Base-by-base conservation (phyloP, 495 filamentous ascomycete species). In the Hamigera avellanea region DNA sequence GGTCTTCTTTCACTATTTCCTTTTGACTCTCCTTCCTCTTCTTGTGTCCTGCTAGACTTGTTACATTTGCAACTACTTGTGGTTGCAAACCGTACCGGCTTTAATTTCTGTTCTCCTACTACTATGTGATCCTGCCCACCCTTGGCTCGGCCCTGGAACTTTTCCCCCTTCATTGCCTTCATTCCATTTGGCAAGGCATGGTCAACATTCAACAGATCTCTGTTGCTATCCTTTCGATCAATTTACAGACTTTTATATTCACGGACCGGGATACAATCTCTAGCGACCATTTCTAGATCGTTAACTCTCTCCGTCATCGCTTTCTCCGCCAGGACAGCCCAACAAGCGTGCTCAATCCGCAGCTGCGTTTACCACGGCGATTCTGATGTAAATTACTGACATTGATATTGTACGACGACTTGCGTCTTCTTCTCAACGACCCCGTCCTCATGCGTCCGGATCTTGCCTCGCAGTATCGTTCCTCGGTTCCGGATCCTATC, bases 111-210 rank as follows among this genome's bases (percentile, higher is more conserved):
- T 16, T 17, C 10, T 34, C 15, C 49, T 37, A 39, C 49, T 37
- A 39, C 9, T 38, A 43, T 45, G 37, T 41, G 39, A 47, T 44
- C 36, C 40, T 30, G 32, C 33, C 27, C 35, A 18, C 41, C 31
- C 21, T 46, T 42, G 41, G 26, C 39, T 40, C 47, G 42, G 46
- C 41, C 41, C 41, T 18, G 14, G 35, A 19, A 19, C 43, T 16
- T 38, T 19, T 43, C 39, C 44, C 43, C 47, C 49, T 50, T 48
- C 49, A 42, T 49, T 49, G 52, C 45, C 50, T 53, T 56, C 53
- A 60, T 61, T 59, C 53, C 53, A 59, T 52, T 48, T 49, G 50
- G 35, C 50, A 40, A 41, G 43, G 42, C 44, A 46, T 45, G 26
- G 36, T 41, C 41, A 42, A 42, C 48, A 54, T 53, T 49, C 50